Evolutionary conservation across 129 eudicot genomes (phyloP).

Genomic region (Flaveria linearis): DNA sequence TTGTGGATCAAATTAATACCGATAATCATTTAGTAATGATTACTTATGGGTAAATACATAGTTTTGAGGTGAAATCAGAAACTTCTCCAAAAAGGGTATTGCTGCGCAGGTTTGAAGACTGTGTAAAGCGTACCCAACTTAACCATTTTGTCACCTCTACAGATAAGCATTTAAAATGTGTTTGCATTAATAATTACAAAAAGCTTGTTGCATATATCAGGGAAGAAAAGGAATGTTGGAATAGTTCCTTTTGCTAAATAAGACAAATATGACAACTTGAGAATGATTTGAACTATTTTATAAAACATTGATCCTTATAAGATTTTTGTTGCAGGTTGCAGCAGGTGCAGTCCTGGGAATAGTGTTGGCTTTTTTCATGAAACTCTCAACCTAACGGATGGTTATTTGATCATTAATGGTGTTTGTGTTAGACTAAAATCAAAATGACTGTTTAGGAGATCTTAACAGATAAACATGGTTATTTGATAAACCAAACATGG

Average conservation of each 20-base stretch:
- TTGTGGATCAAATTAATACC: neutral
- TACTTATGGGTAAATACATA: neutral
- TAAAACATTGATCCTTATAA: neutral
- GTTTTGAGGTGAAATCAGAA: no score
- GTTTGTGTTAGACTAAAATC: no score
- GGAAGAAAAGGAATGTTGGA: no score
- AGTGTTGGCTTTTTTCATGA: slow-evolving; percentile 55
- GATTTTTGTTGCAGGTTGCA: slow-evolving; percentile 51
- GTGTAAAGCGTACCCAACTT: no score
- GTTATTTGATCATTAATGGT: neutral
- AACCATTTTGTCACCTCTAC: no score
- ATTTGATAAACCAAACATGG: slow-evolving; percentile 19
- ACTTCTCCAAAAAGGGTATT: no score
- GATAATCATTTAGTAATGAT: neutral
- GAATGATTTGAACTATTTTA: neutral
- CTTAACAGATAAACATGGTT: slow-evolving; percentile 7
- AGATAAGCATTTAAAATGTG: no score
- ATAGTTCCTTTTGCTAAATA: no score
- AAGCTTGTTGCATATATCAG: no score
- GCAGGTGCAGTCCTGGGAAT: slow-evolving; percentile 76
- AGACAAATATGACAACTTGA: no score
- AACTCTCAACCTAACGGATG: slow-evolving; percentile 31
- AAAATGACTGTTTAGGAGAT: slow-evolving; percentile 13
- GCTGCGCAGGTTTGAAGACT: no score
- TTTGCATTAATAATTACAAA: no score